Evolutionary conservation across 208 protist species (phyloP).

Genomic region (Leishmania major): DNA sequence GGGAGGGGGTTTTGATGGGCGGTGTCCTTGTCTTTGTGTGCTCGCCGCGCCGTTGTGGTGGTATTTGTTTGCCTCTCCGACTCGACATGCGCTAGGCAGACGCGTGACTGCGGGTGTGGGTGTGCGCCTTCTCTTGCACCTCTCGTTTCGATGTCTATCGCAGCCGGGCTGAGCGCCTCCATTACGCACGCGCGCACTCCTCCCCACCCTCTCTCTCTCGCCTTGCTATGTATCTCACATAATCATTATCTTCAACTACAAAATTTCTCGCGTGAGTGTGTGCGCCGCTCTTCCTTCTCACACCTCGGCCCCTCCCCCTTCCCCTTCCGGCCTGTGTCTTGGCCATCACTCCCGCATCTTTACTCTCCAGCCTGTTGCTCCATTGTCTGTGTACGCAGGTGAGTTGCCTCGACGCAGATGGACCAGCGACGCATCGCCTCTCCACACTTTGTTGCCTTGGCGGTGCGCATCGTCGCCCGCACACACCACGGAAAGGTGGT

Average conservation of each 20-base stretch:
- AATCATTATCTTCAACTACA: neutral
- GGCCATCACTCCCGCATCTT: neutral
- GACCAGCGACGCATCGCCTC: neutral
- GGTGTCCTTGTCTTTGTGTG: neutral
- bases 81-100: neutral
- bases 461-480: neutral
- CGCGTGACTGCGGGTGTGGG: neutral
- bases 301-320: neutral
- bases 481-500: neutral
- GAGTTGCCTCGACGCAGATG: neutral
- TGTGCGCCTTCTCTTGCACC: neutral
- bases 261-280: neutral
- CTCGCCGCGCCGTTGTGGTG: neutral
- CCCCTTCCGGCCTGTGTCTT: neutral
- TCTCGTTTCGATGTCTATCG: neutral
- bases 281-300: neutral
- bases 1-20: neutral
- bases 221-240: too few relatives aligned
- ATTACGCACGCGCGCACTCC: neutral
- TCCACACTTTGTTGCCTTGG: neutral
- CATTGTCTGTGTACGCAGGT: neutral
- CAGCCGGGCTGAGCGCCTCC: neutral
- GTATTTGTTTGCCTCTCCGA: neutral
- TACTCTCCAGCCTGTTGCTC: neutral
- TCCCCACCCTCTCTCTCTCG: neutral